A percentile compares a stretch with the other conserved stretches of the same genome.
Conservation (phyloP, 306 rosid species). For the Senna tora region DNA sequence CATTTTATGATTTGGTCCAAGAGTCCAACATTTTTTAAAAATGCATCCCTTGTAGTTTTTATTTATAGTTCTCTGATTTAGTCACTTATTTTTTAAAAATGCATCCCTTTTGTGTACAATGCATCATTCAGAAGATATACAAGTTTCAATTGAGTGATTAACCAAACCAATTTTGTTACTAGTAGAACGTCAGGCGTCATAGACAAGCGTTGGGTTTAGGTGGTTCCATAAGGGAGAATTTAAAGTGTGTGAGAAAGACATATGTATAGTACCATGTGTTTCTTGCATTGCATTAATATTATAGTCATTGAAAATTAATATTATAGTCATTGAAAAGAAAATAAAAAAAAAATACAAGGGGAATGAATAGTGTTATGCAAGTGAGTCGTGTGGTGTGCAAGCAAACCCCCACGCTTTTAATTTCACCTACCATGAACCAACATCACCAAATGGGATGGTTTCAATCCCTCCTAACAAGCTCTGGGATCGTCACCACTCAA, state of each 20-base stretch:
- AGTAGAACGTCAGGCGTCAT: constrained; percentile 24
- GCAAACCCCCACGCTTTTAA: constrained; percentile 37
- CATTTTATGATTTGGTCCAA: no score
- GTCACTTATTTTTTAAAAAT: no score
- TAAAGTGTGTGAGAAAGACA: constrained; percentile 51
- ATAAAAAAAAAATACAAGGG: neutral
- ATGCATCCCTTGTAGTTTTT: no score
- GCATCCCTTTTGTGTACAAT: no score
- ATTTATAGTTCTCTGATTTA: no score
- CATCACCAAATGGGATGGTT: constrained; percentile 64
- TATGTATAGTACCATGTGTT: constrained; percentile 43
- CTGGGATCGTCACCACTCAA: constrained; percentile 65
- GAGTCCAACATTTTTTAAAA: no score
- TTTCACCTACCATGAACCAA: constrained; percentile 50
- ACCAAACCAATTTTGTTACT: neutral
- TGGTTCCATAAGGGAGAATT: constrained; percentile 28
- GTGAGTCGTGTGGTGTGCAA: constrained; percentile 39
- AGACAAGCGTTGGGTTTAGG: constrained; percentile 35
- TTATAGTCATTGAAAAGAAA: constrained; percentile 36
- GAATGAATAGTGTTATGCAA: constrained; percentile 45
- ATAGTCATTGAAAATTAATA: constrained; percentile 39
- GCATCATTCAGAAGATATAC: no score
- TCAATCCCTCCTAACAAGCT: constrained; percentile 62
- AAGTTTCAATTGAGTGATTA: neutral
- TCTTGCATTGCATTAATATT: no score